phyloP scores from a whole-genome alignment of 2,329 filamentous ascomycete genomes.

The Uncinocarpus reesii region DNA sequence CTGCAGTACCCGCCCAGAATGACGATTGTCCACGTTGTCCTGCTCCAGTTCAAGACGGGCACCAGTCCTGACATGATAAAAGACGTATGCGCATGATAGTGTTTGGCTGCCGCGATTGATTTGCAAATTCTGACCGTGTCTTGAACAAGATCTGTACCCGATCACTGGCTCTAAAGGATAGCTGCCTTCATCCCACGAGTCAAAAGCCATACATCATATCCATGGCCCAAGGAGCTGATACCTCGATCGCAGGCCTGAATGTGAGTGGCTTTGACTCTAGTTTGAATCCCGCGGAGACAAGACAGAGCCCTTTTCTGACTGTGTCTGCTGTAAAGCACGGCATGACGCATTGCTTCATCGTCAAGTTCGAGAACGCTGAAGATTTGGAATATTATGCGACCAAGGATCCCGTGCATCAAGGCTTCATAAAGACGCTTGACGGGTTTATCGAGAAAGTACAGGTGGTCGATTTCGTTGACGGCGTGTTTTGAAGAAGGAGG shows the following conservation, averaged over 20 bases:
- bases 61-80: slow-evolving; percentile 42
- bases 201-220: slow-evolving; percentile 52
- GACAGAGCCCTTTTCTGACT: background rate
- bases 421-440: slow-evolving; percentile 43
- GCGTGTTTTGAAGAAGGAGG: slow-evolving; percentile 14
- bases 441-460: slow-evolving; percentile 28
- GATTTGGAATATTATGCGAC: slow-evolving; percentile 60
- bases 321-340: slow-evolving; percentile 39
- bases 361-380: slow-evolving; percentile 52
- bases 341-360: slow-evolving; percentile 59
- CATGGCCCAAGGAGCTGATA: slow-evolving; percentile 50
- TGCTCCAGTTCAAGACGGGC: slow-evolving; percentile 54
- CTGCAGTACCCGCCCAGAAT: too few species aligned
- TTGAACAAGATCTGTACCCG: slow-evolving; percentile 43
- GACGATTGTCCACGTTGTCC: slow-evolving; percentile 57
- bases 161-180: slow-evolving; percentile 48
- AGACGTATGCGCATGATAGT: too few species aligned
- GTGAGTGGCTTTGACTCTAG: slow-evolving; percentile 32
- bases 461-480: slow-evolving; percentile 28
- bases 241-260: slow-evolving; percentile 51
- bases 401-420: slow-evolving; percentile 53
- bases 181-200: slow-evolving; percentile 51
- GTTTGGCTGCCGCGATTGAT: too few species aligned
- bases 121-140: background rate
- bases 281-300: too few species aligned